Evolutionary conservation across 2,329 filamentous ascomycete species (phyloP).

Genomic region (Colletotrichum lentis): DNA sequence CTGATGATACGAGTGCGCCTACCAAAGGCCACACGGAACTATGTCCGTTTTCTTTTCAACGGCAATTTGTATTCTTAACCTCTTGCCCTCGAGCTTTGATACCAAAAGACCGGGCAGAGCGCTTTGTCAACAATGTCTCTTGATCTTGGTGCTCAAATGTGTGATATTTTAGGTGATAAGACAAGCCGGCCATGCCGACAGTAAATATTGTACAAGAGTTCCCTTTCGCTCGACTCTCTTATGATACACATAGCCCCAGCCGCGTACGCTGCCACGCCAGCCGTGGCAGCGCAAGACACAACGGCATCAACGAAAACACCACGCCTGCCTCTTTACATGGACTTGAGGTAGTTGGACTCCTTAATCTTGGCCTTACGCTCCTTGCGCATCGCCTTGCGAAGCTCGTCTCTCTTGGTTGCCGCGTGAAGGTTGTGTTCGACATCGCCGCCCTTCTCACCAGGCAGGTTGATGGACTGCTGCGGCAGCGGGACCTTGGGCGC

Average conservation of each 20-base stretch:
- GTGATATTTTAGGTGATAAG: slow-evolving; percentile 23
- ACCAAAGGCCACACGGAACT: neutral
- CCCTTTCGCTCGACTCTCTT: slow-evolving; percentile 11
- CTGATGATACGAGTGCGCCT: neutral
- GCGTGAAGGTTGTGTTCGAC: slow-evolving; percentile 58
- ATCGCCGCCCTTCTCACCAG: slow-evolving; percentile 55
- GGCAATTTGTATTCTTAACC: slow-evolving; percentile 19
- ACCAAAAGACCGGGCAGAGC: neutral
- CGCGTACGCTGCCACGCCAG: neutral
- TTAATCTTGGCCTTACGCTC: slow-evolving; percentile 81
- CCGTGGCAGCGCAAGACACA: neutral
- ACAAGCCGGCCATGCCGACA: slow-evolving; percentile 23
- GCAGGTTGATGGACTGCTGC: slow-evolving; percentile 80
- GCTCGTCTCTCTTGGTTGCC: slow-evolving; percentile 63
- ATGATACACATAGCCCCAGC: slow-evolving; percentile 32
- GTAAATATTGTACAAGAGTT: slow-evolving; percentile 35
- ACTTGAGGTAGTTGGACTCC: slow-evolving; percentile 85
- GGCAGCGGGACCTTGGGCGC: slow-evolving; percentile 76
- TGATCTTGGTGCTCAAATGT: neutral
- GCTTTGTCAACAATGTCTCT: neutral
- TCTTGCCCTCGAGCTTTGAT: slow-evolving; percentile 13
- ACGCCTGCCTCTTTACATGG: slow-evolving; percentile 62
- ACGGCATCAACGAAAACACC: neutral
- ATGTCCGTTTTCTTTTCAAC: slow-evolving; percentile 6
- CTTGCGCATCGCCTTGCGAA: slow-evolving; percentile 76